Evolutionary conservation across 2,329 filamentous ascomycete species (phyloP), one percentile per base, ranked within the genome.

Genomic region (Xylariales sp.): DNA sequence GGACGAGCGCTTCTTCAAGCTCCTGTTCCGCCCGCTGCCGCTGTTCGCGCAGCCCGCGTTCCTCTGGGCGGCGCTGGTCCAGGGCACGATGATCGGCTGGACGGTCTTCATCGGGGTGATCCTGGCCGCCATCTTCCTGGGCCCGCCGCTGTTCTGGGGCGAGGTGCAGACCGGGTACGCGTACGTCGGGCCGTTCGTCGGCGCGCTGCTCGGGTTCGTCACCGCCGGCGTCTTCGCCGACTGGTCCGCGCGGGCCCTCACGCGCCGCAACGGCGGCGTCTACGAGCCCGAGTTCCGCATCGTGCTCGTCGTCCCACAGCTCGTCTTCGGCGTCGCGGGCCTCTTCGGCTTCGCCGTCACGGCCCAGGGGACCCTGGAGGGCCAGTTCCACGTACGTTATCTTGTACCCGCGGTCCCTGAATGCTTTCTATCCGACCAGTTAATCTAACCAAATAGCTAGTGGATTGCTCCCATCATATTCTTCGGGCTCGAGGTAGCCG

Each of bases 261-360:
- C 93, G 23, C 86, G 85, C 64, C 83, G 85, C 69, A 97, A 98
- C 80, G 84, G 84, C 14, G 94, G 94, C 57, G 85, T 93, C 64
- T 97, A 97, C 77, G 94, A 97, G 80, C 94, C 95, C 0, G 95
- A 97, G 77, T 97, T 97, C 78, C 87, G 94, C 18, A 89, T 97
- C 68, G 74, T 96, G 7, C 86, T 98, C 1, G 91, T 97, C 0
- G 82, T 96, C 1, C 93, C 94, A 4, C 93, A 96, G 83, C 81
- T 97, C 49, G 80, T 97, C 2, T 86, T 95, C 65, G 92, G 92
- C 14, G 89, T 90, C 56, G 88, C 91, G 14, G 94, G 94, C 0
- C 82, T 97, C 0, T 97, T 92, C 75, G 93, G 94, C 0, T 97
- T 97, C 75, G 94, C 92, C 0, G 87, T 92, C 71, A 93, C 92